phyloP scores from a whole-genome alignment of 2,329 filamentous ascomycete genomes.

The Fusarium sambucinum region DNA sequence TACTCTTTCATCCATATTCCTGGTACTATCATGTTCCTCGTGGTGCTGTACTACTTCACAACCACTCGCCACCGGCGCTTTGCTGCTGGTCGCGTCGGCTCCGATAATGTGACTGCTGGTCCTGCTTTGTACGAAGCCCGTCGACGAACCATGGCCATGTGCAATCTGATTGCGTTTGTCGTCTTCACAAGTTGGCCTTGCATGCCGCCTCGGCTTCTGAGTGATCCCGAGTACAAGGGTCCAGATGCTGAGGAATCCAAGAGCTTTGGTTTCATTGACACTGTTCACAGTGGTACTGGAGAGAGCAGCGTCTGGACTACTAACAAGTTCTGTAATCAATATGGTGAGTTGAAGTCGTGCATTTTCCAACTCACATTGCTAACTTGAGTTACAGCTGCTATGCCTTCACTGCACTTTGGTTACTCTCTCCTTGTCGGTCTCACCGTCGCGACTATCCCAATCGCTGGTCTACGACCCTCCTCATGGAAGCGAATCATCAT shows the following conservation, averaged over 20 bases:
- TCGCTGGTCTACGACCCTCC: conserved; percentile 65
- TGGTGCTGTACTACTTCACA: conserved; percentile 76
- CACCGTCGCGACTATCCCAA: conserved; percentile 74
- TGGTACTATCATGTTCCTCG: conserved; percentile 76
- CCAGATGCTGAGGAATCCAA: conserved; percentile 68
- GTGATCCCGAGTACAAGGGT: conserved; percentile 67
- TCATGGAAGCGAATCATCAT: conserved; percentile 63
- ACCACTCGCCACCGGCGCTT: conserved; percentile 67
- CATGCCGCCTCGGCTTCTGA: conserved; percentile 72
- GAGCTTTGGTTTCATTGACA: conserved; percentile 72
- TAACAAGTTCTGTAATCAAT: conserved; percentile 81
- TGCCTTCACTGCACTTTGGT: conserved; percentile 81
- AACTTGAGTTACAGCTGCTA: conserved; percentile 65
- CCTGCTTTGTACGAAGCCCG: conserved; percentile 66
- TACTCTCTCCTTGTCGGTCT: conserved; percentile 80
- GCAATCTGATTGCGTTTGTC: conserved; percentile 70
- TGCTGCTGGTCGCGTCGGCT: conserved; percentile 44
- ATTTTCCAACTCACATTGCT: neutral
- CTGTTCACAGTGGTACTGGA: conserved; percentile 62
- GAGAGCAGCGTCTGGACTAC: conserved; percentile 68
- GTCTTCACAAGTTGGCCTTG: conserved; percentile 73
- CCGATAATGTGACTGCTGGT: conserved; percentile 54
- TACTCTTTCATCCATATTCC: conserved; percentile 86
- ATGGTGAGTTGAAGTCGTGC: conserved; percentile 66
- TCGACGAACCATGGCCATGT: conserved; percentile 71